Evolutionary conservation across 768 basidiomycete species (phyloP).

Genomic region (Mrakia gelida): DNA sequence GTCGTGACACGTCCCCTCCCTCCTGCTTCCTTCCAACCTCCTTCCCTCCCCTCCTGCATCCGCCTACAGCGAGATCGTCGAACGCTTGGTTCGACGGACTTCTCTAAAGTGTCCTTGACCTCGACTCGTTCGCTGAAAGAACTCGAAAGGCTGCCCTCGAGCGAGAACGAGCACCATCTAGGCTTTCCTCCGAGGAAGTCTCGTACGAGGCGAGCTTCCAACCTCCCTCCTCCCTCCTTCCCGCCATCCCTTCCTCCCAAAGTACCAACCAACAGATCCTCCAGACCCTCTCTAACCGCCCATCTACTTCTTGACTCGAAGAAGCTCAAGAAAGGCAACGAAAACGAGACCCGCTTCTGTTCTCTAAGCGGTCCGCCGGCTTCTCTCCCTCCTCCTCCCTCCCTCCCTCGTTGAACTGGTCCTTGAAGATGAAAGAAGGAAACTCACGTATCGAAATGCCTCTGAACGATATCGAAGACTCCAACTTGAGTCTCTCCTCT

Average conservation of each 20-base stretch:
- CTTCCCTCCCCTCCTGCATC: neutral
- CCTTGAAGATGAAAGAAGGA: neutral
- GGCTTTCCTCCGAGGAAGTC: neutral
- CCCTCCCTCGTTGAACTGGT: neutral
- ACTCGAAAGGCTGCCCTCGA: too few relatives aligned
- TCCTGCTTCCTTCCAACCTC: neutral
- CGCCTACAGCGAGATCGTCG: neutral
- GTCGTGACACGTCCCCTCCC: constrained; percentile 11
- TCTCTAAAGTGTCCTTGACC: too few relatives aligned
- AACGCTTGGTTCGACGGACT: too few relatives aligned
- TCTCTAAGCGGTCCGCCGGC: neutral
- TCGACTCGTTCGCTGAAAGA: too few relatives aligned
- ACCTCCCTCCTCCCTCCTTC: neutral
- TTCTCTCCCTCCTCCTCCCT: neutral
- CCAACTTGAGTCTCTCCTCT: constrained; percentile 70
- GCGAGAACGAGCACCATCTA: neutral
- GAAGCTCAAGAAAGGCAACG: neutral
- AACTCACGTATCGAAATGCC: constrained; percentile 58
- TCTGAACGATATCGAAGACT: constrained; percentile 87
- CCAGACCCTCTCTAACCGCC: neutral
- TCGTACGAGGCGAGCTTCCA: constrained; percentile 2
- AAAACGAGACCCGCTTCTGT: neutral
- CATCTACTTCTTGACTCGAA: neutral
- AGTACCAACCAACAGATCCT: neutral
- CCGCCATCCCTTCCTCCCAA: neutral